These are phyloP conservation scores for Backusella liffmaniae DNA, from an alignment of 192 early-diverging fungal genomes.

Conservation along the genomic window DNA sequence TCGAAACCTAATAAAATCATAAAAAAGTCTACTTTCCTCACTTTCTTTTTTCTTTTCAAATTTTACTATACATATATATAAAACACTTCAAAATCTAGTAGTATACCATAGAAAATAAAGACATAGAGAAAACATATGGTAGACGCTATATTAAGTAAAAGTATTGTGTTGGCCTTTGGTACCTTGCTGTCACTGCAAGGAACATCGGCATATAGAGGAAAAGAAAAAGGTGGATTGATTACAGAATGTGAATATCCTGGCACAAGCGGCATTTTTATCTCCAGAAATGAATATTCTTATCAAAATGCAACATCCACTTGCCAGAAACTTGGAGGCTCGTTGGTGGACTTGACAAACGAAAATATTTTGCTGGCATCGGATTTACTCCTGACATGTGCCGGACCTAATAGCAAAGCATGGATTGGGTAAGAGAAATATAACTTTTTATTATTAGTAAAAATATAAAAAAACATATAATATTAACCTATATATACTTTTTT, in stretches of 20 bases:
- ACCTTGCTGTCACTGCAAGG: background rate
- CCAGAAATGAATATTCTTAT: background rate
- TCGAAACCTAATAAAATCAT: background rate
- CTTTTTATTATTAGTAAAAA: background rate
- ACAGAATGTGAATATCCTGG: constrained; percentile 6
- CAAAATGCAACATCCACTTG: background rate
- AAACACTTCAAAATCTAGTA: background rate
- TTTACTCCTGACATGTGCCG: background rate
- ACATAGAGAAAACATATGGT: background rate
- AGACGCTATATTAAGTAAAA: background rate
- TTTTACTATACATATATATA: background rate
- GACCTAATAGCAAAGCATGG: constrained; percentile 9
- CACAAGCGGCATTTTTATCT: background rate
- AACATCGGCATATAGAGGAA: background rate
- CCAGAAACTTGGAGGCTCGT: background rate
- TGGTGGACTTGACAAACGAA: background rate
- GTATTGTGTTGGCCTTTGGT: background rate
- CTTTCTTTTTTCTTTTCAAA: background rate
- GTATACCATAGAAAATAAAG: background rate
- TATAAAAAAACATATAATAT: background rate
- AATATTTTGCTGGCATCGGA: constrained; percentile 13
- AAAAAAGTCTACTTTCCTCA: background rate
- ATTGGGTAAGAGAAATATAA: constrained; percentile 2
- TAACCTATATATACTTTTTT: background rate
- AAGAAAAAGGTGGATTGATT: background rate